Conservation (phyloP, 2,329 filamentous ascomycete species). For the Nemania sp. region DNA sequence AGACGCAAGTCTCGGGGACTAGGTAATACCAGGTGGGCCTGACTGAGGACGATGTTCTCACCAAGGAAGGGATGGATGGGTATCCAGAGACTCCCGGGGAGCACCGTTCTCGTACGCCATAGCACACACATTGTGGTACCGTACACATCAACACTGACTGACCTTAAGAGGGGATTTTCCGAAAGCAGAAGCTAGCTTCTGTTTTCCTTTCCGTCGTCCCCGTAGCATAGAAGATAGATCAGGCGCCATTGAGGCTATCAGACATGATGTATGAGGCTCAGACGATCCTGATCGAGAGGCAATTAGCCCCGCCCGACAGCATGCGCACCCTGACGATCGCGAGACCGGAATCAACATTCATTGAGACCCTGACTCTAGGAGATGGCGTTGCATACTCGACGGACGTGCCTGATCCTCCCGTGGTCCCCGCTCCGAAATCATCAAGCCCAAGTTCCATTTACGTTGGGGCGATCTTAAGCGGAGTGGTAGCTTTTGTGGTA, state of each 20-base stretch:
- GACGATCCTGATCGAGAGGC: not conserved
- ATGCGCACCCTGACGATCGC: constrained; percentile 34
- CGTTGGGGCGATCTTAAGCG: constrained; percentile 36
- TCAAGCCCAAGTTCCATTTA: constrained; percentile 18
- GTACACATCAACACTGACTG: not conserved
- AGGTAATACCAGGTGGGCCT: not conserved
- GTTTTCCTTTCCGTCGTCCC: not conserved
- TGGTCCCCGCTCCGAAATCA: constrained; percentile 22
- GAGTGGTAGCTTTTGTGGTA: constrained; percentile 30
- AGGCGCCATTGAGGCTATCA: not conserved
- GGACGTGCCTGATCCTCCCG: constrained; percentile 20
- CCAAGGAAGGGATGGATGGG: not conserved
- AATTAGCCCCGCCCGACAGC: not conserved
- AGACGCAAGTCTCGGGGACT: constrained; percentile 12
- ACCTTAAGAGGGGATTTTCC: not conserved
- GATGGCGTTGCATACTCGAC: constrained; percentile 24
- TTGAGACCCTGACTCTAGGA: constrained; percentile 34
- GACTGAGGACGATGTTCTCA: not conserved
- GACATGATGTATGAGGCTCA: constrained; percentile 2
- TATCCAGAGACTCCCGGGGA: not conserved
- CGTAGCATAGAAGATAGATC: not conserved
- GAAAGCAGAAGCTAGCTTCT: not conserved
- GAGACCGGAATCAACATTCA: constrained; percentile 28
- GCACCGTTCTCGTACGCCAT: not conserved
- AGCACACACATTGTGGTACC: not conserved